phyloP scores from a whole-genome alignment of 2,329 filamentous ascomycete genomes.

The Simplicillium aogashimaense region DNA sequence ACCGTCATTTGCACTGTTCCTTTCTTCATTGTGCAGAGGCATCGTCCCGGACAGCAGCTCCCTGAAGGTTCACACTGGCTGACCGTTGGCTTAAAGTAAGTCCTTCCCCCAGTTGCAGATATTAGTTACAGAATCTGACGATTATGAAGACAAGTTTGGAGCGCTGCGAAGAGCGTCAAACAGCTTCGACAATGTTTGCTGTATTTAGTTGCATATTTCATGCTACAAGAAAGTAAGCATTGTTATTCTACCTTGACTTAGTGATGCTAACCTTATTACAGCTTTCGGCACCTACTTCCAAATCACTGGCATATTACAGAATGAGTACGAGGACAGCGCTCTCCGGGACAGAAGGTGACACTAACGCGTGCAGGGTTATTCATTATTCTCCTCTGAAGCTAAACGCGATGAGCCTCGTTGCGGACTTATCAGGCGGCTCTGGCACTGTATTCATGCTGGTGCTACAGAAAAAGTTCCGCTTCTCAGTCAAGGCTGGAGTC shows the following conservation, averaged over 20 bases:
- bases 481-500: constrained; percentile 12
- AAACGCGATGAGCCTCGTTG: constrained; percentile 10
- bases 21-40: constrained; percentile 13
- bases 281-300: constrained; percentile 11
- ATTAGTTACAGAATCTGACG: background rate
- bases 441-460: constrained; percentile 10
- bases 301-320: constrained; percentile 11
- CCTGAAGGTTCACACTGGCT: constrained; percentile 9
- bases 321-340: constrained; percentile 5
- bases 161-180: constrained; percentile 9
- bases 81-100: constrained; percentile 8
- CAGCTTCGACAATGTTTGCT: constrained; percentile 11
- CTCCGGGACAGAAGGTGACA: background rate
- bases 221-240: constrained; percentile 10
- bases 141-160: constrained; percentile 8
- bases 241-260: background rate
- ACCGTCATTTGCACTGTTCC: constrained; percentile 11
- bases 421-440: constrained; percentile 10
- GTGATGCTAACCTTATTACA: background rate
- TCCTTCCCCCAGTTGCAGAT: background rate
- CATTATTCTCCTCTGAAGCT: constrained; percentile 11
- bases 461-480: constrained; percentile 11
- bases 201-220: constrained; percentile 12
- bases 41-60: constrained; percentile 12
- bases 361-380: constrained; percentile 7